Evolutionary conservation across 345 rosid species (phyloP).

Genomic region (Hypericum androsaemum): DNA sequence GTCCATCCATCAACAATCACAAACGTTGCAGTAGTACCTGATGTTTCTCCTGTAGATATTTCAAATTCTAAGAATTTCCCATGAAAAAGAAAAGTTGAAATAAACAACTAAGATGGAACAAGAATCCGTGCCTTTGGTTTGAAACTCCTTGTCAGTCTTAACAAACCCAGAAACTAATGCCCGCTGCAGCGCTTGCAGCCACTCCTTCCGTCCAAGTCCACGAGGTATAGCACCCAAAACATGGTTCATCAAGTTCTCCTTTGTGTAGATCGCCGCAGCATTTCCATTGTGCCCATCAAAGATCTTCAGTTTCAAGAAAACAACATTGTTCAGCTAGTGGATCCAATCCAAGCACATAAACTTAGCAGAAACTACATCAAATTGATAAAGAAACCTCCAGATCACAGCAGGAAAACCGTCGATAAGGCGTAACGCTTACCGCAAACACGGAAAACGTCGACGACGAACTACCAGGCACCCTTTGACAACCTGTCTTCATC

Average conservation of each 20-base stretch:
- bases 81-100: background rate
- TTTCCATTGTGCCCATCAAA: constrained; percentile 93
- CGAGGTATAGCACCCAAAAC: constrained; percentile 62
- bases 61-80: background rate
- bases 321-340: too few species aligned
- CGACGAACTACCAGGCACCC: constrained; percentile 57
- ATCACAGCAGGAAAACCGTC: background rate
- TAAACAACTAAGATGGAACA: constrained; percentile 3
- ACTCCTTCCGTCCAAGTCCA: constrained; percentile 69
- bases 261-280: constrained; percentile 79
- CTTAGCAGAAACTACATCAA: too few species aligned
- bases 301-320: constrained; percentile 32
- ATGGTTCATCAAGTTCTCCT: constrained; percentile 60
- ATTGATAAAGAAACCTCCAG: background rate
- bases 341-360: too few species aligned
- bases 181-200: constrained; percentile 82
- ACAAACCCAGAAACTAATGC: constrained; percentile 91
- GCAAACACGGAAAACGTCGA: constrained; percentile 68
- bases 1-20: constrained; percentile 92
- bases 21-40: constrained; percentile 90
- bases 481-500: constrained; percentile 52
- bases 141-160: constrained; percentile 90
- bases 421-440: constrained; percentile 25
- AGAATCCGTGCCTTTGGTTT: constrained; percentile 52
- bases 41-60: constrained; percentile 62